phyloP scores from a whole-genome alignment of 805 yeast species.

The Millerago galiae region DNA sequence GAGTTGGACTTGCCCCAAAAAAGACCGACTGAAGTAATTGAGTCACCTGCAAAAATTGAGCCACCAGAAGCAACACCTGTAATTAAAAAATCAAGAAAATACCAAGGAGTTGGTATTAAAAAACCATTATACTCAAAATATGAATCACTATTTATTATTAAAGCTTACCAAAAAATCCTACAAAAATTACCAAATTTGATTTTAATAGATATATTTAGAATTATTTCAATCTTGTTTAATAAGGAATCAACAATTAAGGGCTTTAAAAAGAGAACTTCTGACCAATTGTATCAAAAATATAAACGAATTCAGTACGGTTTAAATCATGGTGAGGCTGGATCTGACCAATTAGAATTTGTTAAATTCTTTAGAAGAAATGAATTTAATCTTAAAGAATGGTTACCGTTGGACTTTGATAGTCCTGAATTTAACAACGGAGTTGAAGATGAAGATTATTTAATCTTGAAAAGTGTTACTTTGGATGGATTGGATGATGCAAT shows the following conservation, averaged over 20 bases:
- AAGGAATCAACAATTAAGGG: conserved; percentile 18
- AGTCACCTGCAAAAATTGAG: not conserved
- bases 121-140: conserved; percentile 23
- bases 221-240: conserved; percentile 18
- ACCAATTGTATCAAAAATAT: conserved; percentile 24
- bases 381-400: conserved; percentile 20
- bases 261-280: conserved; percentile 21
- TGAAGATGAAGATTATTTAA: conserved; percentile 1
- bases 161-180: conserved; percentile 16
- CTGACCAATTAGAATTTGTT: conserved; percentile 12
- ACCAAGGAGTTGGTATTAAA: conserved; percentile 23
- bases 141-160: conserved; percentile 21
- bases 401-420: conserved; percentile 13
- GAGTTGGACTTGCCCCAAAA: not conserved
- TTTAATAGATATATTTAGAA: conserved; percentile 19
- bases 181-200: conserved; percentile 18
- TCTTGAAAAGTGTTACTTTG: conserved; percentile 13
- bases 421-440: conserved; percentile 6
- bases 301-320: conserved; percentile 22
- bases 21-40: not conserved
- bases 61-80: conserved; percentile 2
- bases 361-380: conserved; percentile 16
- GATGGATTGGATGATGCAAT: conserved; percentile 14
- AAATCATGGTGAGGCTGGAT: conserved; percentile 18
- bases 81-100: conserved; percentile 18